These are phyloP conservation scores for Citrus mangshanensis DNA, from an alignment of 345 rosid genomes.

Conservation along the genomic window DNA sequence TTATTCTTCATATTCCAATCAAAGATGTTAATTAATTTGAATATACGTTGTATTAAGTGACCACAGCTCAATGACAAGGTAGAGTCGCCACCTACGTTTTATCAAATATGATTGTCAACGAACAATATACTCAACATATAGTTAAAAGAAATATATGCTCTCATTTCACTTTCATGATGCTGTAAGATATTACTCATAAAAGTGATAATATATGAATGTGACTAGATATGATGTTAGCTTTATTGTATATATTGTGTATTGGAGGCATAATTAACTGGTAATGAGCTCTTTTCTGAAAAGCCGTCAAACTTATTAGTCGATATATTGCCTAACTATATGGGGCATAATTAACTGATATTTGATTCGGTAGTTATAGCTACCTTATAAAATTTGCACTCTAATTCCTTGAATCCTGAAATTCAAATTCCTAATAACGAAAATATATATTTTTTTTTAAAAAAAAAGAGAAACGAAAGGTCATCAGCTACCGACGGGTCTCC, in stretches of 20 bases:
- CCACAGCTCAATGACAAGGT: not conserved
- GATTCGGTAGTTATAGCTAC: not conserved
- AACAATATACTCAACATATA: not conserved
- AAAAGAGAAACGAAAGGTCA: not conserved
- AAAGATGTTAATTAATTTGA: not conserved
- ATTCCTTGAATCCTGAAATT: not conserved
- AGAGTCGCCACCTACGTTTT: not conserved
- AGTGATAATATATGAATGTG: too few species aligned
- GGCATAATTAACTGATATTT: not conserved
- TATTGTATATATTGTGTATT: not conserved
- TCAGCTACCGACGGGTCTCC: not conserved
- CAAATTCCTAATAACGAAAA: not conserved
- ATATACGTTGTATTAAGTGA: not conserved
- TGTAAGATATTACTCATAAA: not conserved
- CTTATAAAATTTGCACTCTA: not conserved
- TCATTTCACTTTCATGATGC: not conserved
- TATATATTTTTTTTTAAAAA: not conserved
- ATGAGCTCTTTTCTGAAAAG: not conserved
- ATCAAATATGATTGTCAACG: not conserved
- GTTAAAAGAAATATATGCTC: not conserved
- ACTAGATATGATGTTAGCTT: not conserved
- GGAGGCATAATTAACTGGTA: not conserved
- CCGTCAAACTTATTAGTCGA: not conserved
- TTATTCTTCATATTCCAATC: not conserved
- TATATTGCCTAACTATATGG: too few species aligned